Percentiles rank a stretch among this genome's conserved stretches.
phyloP scores from a whole-genome alignment of 768 basidiomycete genomes.

The Psilocybe cyanescens region DNA sequence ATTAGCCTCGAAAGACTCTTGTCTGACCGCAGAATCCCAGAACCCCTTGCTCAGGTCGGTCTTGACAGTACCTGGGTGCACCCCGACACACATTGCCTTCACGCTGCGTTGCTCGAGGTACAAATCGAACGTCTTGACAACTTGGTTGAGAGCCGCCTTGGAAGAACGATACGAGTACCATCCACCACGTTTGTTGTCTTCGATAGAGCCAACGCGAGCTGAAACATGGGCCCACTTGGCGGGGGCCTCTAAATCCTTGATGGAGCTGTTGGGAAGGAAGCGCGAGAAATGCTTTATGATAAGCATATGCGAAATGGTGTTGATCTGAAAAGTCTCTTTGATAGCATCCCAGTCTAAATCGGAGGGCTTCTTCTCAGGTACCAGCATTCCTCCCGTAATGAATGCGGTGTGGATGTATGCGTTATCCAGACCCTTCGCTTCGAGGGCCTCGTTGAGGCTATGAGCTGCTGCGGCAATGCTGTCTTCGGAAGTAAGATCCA shows the following conservation, averaged over 20 bases:
- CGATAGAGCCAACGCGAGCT: conserved; percentile 61
- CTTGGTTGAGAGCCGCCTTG: conserved; percentile 66
- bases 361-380: conserved; percentile 56
- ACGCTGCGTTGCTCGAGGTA: conserved; percentile 50
- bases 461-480: conserved; percentile 54
- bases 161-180: conserved; percentile 69
- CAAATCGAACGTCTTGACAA: conserved; percentile 62
- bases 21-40: conserved; percentile 43
- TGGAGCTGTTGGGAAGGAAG: conserved; percentile 49
- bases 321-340: conserved; percentile 53
- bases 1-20: conserved; percentile 51
- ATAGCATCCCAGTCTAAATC: conserved; percentile 48
- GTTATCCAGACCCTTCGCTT: conserved; percentile 24
- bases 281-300: conserved; percentile 65
- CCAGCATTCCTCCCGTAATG: conserved; percentile 56
- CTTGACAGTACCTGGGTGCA: conserved; percentile 66
- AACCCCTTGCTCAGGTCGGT: conserved; percentile 60
- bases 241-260: conserved; percentile 27
- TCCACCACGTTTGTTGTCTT: conserved; percentile 60
- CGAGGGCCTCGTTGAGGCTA: conserved; percentile 38
- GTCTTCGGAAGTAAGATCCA: conserved; percentile 55
- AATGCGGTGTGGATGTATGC: conserved; percentile 58
- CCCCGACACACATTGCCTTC: conserved; percentile 54
- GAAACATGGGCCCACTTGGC: conserved; percentile 65
- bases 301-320: conserved; percentile 62